Percentiles rank a stretch among this genome's conserved stretches.
phyloP scores from a whole-genome alignment of 2,329 filamentous ascomycete species.

The Colletotrichum tanaceti region DNA sequence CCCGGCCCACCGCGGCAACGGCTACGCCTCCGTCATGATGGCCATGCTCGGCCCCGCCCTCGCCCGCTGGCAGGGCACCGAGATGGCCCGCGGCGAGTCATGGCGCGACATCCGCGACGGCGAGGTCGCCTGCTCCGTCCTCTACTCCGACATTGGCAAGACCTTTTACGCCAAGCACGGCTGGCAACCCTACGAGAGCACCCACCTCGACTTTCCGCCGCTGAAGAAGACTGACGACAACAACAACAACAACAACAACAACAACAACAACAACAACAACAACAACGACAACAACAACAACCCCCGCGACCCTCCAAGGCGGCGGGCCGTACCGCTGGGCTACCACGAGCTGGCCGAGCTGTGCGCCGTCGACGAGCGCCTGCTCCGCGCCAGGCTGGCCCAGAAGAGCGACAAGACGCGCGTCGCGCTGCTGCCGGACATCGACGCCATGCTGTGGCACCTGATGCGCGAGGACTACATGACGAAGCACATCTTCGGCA shows the following conservation, averaged over 20 bases:
- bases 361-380: slow-evolving; percentile 71
- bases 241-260: not conserved
- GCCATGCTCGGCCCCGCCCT: slow-evolving; percentile 67
- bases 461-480: slow-evolving; percentile 85
- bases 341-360: slow-evolving; percentile 71
- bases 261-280: not conserved
- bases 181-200: slow-evolving; percentile 80
- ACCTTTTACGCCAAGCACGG: slow-evolving; percentile 81
- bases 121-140: slow-evolving; percentile 73
- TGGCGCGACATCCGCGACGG: slow-evolving; percentile 41
- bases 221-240: slow-evolving; percentile 34
- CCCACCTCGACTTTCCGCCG: slow-evolving; percentile 74
- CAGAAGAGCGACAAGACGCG: slow-evolving; percentile 56
- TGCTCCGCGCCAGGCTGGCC: slow-evolving; percentile 67
- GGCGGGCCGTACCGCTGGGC: slow-evolving; percentile 59
- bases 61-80: slow-evolving; percentile 50
- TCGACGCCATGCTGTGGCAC: slow-evolving; percentile 79
- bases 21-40: slow-evolving; percentile 84
- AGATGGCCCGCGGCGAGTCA: slow-evolving; percentile 43
- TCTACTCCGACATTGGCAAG: slow-evolving; percentile 90
- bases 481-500: slow-evolving; percentile 69
- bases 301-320: not conserved
- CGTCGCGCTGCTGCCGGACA: slow-evolving; percentile 76
- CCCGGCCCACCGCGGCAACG: slow-evolving; percentile 72
- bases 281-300: not conserved